phyloP scores from a whole-genome alignment of 768 basidiomycete genomes.

The Mycena albidolilacea region DNA sequence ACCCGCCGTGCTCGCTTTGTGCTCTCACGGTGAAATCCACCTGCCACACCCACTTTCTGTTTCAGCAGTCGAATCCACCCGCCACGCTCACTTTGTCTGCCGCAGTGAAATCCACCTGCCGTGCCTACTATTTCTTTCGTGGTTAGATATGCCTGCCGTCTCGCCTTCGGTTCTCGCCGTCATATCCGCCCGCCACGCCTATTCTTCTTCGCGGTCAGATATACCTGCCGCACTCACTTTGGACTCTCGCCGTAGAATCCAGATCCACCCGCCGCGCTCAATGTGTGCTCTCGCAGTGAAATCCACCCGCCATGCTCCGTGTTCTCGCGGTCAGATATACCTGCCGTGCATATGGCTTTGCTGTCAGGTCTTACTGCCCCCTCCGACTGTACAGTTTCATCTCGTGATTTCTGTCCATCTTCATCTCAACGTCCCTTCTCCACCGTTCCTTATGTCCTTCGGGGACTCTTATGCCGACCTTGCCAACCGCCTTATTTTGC shows the following conservation, averaged over 20 bases:
- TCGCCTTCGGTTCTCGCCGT: not conserved
- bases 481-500: constrained; percentile 15
- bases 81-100: too few species aligned
- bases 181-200: not conserved
- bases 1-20: too few species aligned
- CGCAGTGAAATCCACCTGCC: not conserved
- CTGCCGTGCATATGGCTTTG: not conserved
- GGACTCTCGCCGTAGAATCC: too few species aligned
- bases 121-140: not conserved
- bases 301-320: too few species aligned
- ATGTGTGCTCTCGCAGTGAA: too few species aligned
- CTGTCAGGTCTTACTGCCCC: not conserved
- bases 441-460: not conserved
- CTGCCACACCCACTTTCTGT: not conserved
- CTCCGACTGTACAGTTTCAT: not conserved
- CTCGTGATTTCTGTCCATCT: not conserved
- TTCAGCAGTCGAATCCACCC: too few species aligned
- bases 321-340: not conserved
- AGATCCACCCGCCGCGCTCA: too few species aligned
- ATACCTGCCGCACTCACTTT: too few species aligned
- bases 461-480: constrained; percentile 8
- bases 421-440: not conserved
- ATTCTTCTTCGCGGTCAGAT: too few species aligned
- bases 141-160: too few species aligned
- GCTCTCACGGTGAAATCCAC: too few species aligned